Base-by-base conservation (phyloP, 2,329 filamentous ascomycete species). In the Amesomyces nigricolor region DNA sequence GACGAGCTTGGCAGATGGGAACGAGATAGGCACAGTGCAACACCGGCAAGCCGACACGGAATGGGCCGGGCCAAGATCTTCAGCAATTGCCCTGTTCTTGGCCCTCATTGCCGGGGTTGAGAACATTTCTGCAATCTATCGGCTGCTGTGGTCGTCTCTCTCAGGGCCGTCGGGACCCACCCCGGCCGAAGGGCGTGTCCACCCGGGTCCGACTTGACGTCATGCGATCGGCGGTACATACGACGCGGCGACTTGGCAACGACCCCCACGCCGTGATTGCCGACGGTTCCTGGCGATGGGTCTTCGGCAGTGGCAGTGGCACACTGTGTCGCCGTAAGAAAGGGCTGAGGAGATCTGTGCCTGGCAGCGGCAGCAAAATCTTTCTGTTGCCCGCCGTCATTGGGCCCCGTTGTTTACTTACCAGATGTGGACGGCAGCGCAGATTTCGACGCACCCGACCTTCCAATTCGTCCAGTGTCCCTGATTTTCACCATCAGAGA, bases 141-240 rank as follows among this genome's bases (percentile, higher is more conserved):
- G 14, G 45, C 45, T 17, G 11, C 44, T 32, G n/a, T 32, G 13
- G 17, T 19, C 7, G 22, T 9, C n/a, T 13, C 32, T 30, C 49
- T 46, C 16, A 19, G 37, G 29, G 26, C n/a, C 19, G 19, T 30
- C 47, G 47, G 37, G 56, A 38, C 43, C 58, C 57, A 57, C 54
- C 45, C 40, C 47, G 57, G 35, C 47, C 44, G 47, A 50, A 56
- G 37, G 32, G 7, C 35, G 40, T 47, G 37, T 17, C 48, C 30
- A 19, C 22, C 37, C 32, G 54, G 58, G 42, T 30, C 19, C 39
- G 30, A 45, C 11, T 55, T 60, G 61, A 63, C 61, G 59, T 62
- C 61, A 62, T 62, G 29, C 47, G 61, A 62, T 63, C 59, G 53
- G 56, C 59, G 40, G 4, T 58, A 42, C 57, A 22, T 52, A 55